Conservation (phyloP, 2,329 filamentous ascomycete genomes). For the Xylaria sp. region DNA sequence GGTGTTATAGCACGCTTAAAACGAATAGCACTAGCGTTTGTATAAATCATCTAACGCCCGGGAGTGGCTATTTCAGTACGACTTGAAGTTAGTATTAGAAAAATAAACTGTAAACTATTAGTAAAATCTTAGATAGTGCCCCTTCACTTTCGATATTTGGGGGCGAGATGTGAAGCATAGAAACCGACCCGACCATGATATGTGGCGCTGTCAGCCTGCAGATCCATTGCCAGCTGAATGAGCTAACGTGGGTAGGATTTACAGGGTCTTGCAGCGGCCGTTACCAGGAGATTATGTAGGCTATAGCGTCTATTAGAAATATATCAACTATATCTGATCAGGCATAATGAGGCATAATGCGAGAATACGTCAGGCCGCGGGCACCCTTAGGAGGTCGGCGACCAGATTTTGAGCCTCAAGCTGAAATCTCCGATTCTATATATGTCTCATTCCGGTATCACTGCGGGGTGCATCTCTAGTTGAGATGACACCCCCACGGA, state of each 20-base stretch:
- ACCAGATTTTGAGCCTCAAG: neutral
- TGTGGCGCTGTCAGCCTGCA: neutral
- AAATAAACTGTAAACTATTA: too few relatives aligned
- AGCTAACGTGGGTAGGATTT: neutral
- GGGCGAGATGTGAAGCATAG: neutral
- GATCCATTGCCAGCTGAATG: neutral
- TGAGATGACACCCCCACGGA: neutral
- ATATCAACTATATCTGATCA: neutral
- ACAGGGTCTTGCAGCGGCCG: neutral
- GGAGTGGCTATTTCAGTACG: neutral
- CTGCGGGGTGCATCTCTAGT: neutral
- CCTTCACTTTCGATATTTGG: neutral
- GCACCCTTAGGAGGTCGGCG: neutral
- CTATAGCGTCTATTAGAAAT: neutral
- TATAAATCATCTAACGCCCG: neutral
- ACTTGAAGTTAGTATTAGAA: too few relatives aligned
- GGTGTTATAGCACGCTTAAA: neutral
- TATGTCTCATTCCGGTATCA: neutral
- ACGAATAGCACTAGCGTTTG: neutral
- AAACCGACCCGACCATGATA: neutral
- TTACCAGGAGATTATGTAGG: neutral
- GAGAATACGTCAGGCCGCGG: neutral
- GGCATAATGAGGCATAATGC: neutral
- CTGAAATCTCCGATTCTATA: neutral
- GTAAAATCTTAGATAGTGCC: too few relatives aligned